Base-by-base conservation (phyloP, 306 rosid species). In the Lagenaria siceraria region DNA sequence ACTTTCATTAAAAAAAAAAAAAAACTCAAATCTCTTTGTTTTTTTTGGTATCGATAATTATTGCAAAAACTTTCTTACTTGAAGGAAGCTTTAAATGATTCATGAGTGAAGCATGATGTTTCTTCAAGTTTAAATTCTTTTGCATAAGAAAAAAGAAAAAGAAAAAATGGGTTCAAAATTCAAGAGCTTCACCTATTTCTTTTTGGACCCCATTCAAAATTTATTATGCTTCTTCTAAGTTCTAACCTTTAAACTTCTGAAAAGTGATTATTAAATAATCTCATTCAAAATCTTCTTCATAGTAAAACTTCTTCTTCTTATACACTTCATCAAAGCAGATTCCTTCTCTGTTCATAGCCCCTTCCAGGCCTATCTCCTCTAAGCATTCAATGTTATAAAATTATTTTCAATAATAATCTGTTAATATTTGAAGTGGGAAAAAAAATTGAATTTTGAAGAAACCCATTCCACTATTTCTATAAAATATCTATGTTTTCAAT, bases 281-380 rank as follows among this genome's bases (percentile, higher is more conserved):
- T 66, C 14, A 68, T 68, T 68, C 52, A 33, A 66, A 68, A 11
- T 29, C 9, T 43, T 24, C 74, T 64, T 64, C 72, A 35, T 11
- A 42, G 74, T 68, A 54, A 70, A 70, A 69, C 75, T 69, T 24
- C 22, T 46, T 24, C 22, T 29, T n/a, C n/a, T 25, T 24, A 17
- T 4, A 52, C 63, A 52, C 49, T 74, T 74, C 62, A 74, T 15
- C 56, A 70, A 69, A 70, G 18, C 75, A 70, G 56, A 70, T 43
- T 22, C 55, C 56, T 51, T 53, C 42, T 74, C 27, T 31, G 43
- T 74, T 29, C 77, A 52, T 74, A 52, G 38, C 15, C 61, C 51
- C 61, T 18, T 69, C 19, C 35, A 31, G 15, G 33, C 58, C 77
- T 24, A 49, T 72, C 77, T 72, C 60, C 22, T 51, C 38, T 24